These are phyloP conservation scores for Tylopilus orsonianus DNA, from an alignment of 1,284 basidiomycete species.

Conservation along the genomic window DNA sequence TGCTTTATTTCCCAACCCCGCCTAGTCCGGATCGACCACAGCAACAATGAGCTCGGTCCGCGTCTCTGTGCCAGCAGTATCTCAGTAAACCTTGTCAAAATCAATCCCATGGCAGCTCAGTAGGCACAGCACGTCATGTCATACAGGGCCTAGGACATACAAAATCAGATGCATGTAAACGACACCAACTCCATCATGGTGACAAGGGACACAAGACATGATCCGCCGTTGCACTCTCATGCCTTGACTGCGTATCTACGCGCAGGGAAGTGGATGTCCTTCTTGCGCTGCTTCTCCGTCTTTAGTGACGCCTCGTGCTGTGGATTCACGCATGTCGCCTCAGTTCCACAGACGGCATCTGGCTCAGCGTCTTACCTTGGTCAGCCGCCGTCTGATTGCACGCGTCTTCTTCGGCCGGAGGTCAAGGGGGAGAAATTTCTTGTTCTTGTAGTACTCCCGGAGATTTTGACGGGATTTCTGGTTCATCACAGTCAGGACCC, in stretches of 20 bases:
- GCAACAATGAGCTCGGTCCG: background rate
- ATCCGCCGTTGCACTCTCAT: slow-evolving; percentile 41
- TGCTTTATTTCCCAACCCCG: slow-evolving; percentile 29
- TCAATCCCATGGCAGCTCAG: background rate
- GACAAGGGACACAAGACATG: slow-evolving; percentile 5
- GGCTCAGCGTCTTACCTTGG: slow-evolving; percentile 60
- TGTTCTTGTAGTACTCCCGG: slow-evolving; percentile 96
- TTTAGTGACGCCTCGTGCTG: slow-evolving; percentile 81
- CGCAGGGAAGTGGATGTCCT: slow-evolving; percentile 88
- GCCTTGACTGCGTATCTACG: slow-evolving; percentile 86
- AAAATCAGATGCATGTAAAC: slow-evolving; percentile 37
- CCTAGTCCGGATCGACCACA: background rate
- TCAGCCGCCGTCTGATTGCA: slow-evolving; percentile 95
- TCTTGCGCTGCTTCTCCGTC: slow-evolving; percentile 92
- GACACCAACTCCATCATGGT: slow-evolving; percentile 22
- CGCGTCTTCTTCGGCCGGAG: slow-evolving; percentile 98
- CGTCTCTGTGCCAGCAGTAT: background rate
- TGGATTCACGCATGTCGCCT: slow-evolving; percentile 8
- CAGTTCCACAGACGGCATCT: background rate
- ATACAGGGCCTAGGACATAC: slow-evolving; percentile 44
- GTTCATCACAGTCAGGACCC: slow-evolving; percentile 98
- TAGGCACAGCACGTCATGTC: slow-evolving; percentile 36
- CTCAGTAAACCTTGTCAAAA: slow-evolving; percentile 20
- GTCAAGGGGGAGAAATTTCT: slow-evolving; percentile 97
- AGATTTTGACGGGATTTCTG: slow-evolving; percentile 97